Base-by-base conservation (phyloP, 2,329 filamentous ascomycete species). In the Neofusicoccum umdonicola region DNA sequence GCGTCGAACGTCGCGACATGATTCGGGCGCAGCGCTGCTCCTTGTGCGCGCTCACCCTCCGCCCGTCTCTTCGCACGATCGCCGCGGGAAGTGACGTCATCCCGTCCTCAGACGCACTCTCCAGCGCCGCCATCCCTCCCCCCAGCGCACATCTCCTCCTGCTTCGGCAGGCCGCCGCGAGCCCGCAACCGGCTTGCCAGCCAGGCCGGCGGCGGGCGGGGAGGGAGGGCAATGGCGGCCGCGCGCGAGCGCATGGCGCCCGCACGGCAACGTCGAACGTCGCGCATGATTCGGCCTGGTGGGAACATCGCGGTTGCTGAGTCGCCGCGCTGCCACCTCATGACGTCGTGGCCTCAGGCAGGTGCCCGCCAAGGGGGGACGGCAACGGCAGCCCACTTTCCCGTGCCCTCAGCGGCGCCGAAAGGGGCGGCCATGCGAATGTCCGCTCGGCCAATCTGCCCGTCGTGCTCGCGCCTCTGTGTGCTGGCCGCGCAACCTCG, bases 271-370 rank as follows among this genome's bases (percentile, higher is more conserved):
- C 22, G 7, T 58, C 54, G 39, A 19, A 58, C 54, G 54, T 45
- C 54, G 54, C 39, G 41, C 54, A 58, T 45, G 54, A 58, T 19
- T 58, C 54, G 54, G 15, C 22, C 39, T 45, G 54, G 54, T 44
- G 54, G 54, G 54, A 57, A 57, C 52, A 58, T 44, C 19, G 54
- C 52, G 22, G 52, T 15, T 22, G 52, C 54, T 45, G 54, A 58
- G 54, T 58, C 54, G 54, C 12, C 52, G 52, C 37, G 34, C 52
- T 42, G 19, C 35, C 13, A 31, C 5, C 54, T n/a, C 54, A 58
- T 58, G 54, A 58, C 54, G 54, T 58, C 54, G 54, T 41, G 54
- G 54, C 54, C 54, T 58, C 54, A 35, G 54, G 39, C 52, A 17
- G 27, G 7, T 6, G 12, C 7, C 11, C 9, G 22, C 4, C 37